phyloP scores from a whole-genome alignment of 139 green algal genomes.

The Chlamydomonas incerta region DNA sequence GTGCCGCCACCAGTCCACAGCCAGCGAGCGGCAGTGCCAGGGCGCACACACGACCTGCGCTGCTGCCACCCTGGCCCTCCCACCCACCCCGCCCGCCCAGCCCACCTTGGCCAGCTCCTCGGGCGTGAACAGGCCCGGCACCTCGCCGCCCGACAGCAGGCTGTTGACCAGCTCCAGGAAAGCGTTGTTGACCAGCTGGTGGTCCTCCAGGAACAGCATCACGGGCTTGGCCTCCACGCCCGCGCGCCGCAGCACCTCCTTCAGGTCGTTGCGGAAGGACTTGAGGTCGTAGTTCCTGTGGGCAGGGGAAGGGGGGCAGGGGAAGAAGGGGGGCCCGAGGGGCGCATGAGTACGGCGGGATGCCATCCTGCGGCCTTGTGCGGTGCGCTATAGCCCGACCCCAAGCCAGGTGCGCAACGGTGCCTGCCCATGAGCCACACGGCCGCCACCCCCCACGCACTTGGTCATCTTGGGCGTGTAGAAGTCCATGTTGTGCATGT shows the following conservation, averaged over 20 bases:
- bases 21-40: too few relatives aligned
- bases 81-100: too few relatives aligned
- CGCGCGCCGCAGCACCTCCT: conserved; percentile 66
- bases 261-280: conserved; percentile 76
- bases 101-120: conserved; percentile 79
- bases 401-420: too few relatives aligned
- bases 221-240: conserved; percentile 67
- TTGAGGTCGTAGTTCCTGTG: conserved; percentile 68
- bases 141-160: conserved; percentile 75
- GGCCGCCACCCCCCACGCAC: conserved; percentile 9
- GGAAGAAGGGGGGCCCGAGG: too few relatives aligned
- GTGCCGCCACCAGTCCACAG: too few relatives aligned
- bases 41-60: too few relatives aligned
- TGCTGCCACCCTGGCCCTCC: too few relatives aligned
- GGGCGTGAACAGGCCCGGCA: conserved; percentile 81
- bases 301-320: too few relatives aligned
- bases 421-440: background rate
- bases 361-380: too few relatives aligned
- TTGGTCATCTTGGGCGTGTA: conserved; percentile 69
- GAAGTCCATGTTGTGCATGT: conserved; percentile 81
- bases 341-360: too few relatives aligned
- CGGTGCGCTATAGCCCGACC: too few relatives aligned
- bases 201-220: conserved; percentile 84
- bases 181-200: conserved; percentile 60
- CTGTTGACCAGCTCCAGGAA: conserved; percentile 79